Percentiles rank a stretch among this genome's conserved stretches.
phyloP scores from a whole-genome alignment of 176 grass and related monocot species.

The Rhipidocladum racemiflorum region DNA sequence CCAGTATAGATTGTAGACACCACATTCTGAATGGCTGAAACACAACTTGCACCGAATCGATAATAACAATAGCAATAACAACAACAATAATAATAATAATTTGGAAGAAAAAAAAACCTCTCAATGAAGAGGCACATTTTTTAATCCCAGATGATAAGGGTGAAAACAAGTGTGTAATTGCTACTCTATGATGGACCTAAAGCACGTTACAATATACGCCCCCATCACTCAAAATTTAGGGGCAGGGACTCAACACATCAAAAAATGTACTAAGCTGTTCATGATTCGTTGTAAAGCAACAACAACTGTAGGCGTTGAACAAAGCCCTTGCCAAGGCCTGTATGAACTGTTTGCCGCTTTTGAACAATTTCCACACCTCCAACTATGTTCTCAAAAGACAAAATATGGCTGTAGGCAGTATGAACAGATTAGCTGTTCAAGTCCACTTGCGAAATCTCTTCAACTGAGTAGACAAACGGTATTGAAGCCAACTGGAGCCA shows the following conservation, averaged over 20 bases:
- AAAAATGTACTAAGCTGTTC: neutral
- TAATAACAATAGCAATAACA: neutral
- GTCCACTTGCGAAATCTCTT: conserved; percentile 34
- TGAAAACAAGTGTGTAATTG: conserved; percentile 9
- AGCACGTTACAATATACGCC: conserved; percentile 37
- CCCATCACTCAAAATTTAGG: conserved; percentile 52
- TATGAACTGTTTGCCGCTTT: neutral
- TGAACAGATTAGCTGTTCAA: conserved; percentile 25
- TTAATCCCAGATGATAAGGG: neutral
- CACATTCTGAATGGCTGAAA: neutral
- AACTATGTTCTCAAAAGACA: neutral
- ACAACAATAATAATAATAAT: neutral
- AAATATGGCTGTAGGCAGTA: conserved; percentile 17
- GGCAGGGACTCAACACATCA: conserved; percentile 10
- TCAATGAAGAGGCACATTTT: neutral
- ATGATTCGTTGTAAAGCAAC: conserved; percentile 4
- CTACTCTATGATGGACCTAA: conserved; percentile 11
- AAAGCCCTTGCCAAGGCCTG: conserved; percentile 15
- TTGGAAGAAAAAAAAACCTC: neutral
- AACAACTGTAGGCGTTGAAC: neutral
- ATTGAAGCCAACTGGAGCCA: neutral
- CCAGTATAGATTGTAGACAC: neutral
- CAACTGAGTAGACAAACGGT: neutral
- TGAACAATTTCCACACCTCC: conserved; percentile 16
- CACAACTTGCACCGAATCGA: neutral